A percentile compares a stretch with the other conserved stretches of the same genome.
These are phyloP conservation scores for Deinandra increscens DNA, from an alignment of 129 eudicot species.

Conservation along the genomic window DNA sequence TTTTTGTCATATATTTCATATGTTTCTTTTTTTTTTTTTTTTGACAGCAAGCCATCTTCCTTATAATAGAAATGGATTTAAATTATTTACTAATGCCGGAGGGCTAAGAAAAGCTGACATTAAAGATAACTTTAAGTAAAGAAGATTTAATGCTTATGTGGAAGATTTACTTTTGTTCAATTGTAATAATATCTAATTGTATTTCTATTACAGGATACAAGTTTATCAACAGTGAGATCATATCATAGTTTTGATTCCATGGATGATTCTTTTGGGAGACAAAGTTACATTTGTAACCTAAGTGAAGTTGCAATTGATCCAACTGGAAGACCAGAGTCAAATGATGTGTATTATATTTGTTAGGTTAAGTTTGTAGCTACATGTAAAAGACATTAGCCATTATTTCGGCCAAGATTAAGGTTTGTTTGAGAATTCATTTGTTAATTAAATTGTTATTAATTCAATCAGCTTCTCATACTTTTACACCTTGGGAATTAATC, in stretches of 20 bases:
- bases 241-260: conserved; percentile 61
- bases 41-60: conserved; percentile 96
- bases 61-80: conserved; percentile 92
- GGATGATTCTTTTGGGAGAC: conserved; percentile 59
- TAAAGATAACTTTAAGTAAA: conserved; percentile 21
- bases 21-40: conserved; percentile 9
- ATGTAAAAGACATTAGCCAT: no score
- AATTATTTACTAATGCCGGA: conserved; percentile 87
- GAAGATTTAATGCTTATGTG: conserved; percentile 18
- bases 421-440: no score
- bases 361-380: no score
- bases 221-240: conserved; percentile 56
- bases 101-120: no score
- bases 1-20: conserved; percentile 16
- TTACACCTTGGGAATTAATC: no score
- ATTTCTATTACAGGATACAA: conserved; percentile 49
- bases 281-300: conserved; percentile 43
- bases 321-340: conserved; percentile 51
- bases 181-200: neutral
- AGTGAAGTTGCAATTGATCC: conserved; percentile 35
- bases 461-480: no score
- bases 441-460: no score
- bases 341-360: no score
- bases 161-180: neutral
- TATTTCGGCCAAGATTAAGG: no score